These are phyloP conservation scores for Striga asiatica DNA, from an alignment of 257 asterid genomes.

Conservation along the genomic window DNA sequence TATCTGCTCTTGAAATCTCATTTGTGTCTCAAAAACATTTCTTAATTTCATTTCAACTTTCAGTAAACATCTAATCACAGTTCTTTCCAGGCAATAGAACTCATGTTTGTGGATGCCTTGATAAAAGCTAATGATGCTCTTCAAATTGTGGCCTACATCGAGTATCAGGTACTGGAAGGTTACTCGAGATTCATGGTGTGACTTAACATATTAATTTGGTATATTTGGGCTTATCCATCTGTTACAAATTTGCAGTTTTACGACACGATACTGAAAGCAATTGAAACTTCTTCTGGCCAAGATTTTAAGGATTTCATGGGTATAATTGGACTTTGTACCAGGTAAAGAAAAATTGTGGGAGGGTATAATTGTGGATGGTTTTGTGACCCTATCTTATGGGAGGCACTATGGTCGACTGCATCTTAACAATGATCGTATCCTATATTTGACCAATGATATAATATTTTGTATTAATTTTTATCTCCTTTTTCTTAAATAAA, in stretches of 20 bases:
- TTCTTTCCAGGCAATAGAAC: conserved; percentile 65
- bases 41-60: neutral
- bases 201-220: neutral
- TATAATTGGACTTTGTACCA: conserved; percentile 78
- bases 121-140: conserved; percentile 58
- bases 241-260: conserved; percentile 48
- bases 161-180: conserved; percentile 92
- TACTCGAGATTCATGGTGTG: conserved; percentile 13
- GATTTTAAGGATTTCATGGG: conserved; percentile 78
- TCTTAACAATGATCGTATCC: too few species aligned
- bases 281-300: conserved; percentile 55
- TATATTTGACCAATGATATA: too few species aligned
- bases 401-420: too few species aligned
- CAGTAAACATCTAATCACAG: conserved; percentile 1
- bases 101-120: conserved; percentile 84
- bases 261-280: conserved; percentile 66
- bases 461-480: too few species aligned
- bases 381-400: too few species aligned
- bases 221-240: conserved; percentile 1
- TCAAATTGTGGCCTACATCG: conserved; percentile 47
- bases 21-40: conserved; percentile 4
- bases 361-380: too few species aligned
- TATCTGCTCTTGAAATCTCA: conserved; percentile 13
- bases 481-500: too few species aligned
- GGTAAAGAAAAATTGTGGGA: too few species aligned